These are phyloP conservation scores for Huntiella savannae DNA, from an alignment of 2,329 filamentous ascomycete genomes.

Conservation along the genomic window DNA sequence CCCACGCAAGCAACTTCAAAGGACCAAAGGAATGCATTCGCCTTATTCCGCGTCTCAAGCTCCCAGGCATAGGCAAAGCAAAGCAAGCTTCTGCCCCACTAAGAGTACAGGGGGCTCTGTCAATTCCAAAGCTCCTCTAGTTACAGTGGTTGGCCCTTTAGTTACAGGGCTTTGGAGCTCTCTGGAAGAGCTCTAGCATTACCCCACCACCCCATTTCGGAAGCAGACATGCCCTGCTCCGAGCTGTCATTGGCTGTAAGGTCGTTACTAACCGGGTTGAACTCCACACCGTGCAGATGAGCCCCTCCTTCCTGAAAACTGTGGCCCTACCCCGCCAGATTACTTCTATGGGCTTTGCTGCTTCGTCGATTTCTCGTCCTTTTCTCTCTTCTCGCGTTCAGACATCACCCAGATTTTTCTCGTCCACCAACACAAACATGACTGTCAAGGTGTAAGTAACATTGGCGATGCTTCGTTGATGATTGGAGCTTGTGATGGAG, in stretches of 20 bases:
- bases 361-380: slow-evolving; percentile 22
- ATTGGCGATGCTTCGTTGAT: neutral
- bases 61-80: too few species aligned
- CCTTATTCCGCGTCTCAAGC: too few species aligned
- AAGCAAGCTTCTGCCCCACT: too few species aligned
- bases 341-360: slow-evolving; percentile 18
- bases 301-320: slow-evolving; percentile 22
- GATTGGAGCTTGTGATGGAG: neutral
- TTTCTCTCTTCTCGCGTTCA: slow-evolving; percentile 19
- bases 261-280: slow-evolving; percentile 20
- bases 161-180: too few species aligned
- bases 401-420: slow-evolving; percentile 27
- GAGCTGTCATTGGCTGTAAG: slow-evolving; percentile 14
- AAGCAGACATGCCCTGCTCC: slow-evolving; percentile 9
- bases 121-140: too few species aligned
- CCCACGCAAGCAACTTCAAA: too few species aligned
- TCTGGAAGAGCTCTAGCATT: too few species aligned
- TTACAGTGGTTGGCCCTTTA: too few species aligned
- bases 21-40: too few species aligned
- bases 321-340: slow-evolving; percentile 25
- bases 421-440: slow-evolving; percentile 50
- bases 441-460: slow-evolving; percentile 43
- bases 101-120: too few species aligned
- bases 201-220: slow-evolving; percentile 2
- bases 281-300: slow-evolving; percentile 26